Percentiles rank a stretch among this genome's conserved stretches.
phyloP scores from a whole-genome alignment of 1,284 basidiomycete species.

The Rhodofomes roseus region DNA sequence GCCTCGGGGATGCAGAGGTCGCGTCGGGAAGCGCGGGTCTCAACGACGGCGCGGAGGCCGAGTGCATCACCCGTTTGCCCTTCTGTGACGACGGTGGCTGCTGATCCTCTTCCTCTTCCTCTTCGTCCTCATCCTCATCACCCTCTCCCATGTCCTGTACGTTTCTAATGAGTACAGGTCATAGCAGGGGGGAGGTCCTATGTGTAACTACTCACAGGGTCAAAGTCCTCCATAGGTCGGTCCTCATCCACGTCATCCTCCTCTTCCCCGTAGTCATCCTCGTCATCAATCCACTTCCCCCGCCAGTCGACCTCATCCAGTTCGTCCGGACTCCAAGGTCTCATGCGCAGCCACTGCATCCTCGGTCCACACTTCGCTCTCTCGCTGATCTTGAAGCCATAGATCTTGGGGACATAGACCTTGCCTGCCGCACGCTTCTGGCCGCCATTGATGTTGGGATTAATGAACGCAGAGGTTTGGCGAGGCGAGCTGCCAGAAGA shows the following conservation, averaged over 20 bases:
- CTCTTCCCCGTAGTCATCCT: constrained; percentile 60
- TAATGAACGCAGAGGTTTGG: constrained; percentile 58
- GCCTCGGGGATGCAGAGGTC: constrained; percentile 25
- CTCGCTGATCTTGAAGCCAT: constrained; percentile 87
- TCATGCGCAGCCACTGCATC: constrained; percentile 92
- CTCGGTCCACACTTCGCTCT: constrained; percentile 87
- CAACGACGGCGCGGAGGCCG: constrained; percentile 24
- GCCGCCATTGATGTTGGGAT: constrained; percentile 83
- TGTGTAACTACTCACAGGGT: constrained; percentile 51
- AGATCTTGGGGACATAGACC: constrained; percentile 92
- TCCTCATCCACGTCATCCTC: constrained; percentile 65
- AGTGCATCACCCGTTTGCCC: constrained; percentile 30
- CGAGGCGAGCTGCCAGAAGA: constrained; percentile 45
- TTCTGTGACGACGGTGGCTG: constrained; percentile 30
- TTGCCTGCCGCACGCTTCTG: constrained; percentile 83
- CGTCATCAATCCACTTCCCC: constrained; percentile 82
- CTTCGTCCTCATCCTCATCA: constrained; percentile 61
- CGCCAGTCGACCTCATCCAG: constrained; percentile 85
- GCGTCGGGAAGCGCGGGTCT: constrained; percentile 32
- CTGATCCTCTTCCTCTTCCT: constrained; percentile 51
- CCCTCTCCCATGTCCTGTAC: constrained; percentile 57
- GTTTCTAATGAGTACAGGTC: constrained; percentile 6
- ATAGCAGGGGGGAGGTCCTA: not conserved
- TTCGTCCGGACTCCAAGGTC: constrained; percentile 79
- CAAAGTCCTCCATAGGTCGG: constrained; percentile 79